These are phyloP conservation scores for Mucor irregularis DNA, from an alignment of 371 early-diverging fungal species.

Conservation along the genomic window DNA sequence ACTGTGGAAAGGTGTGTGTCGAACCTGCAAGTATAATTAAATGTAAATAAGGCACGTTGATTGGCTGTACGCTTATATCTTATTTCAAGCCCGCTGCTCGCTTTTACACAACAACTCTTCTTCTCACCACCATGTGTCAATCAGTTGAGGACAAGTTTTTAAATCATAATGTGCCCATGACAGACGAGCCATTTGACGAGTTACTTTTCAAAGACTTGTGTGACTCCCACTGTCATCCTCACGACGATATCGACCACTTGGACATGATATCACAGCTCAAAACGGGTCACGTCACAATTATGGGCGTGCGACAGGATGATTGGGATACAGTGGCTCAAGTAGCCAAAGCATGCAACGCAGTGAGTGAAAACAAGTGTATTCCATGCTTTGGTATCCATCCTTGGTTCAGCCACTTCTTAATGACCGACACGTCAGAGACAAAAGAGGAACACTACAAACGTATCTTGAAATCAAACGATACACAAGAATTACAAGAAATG, in stretches of 20 bases:
- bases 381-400: slow-evolving; percentile 55
- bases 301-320: slow-evolving; percentile 53
- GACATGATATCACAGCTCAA: slow-evolving; percentile 28
- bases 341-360: slow-evolving; percentile 15
- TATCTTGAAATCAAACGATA: slow-evolving; percentile 23
- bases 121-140: slow-evolving; percentile 2
- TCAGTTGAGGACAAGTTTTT: background rate
- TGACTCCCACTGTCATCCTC: slow-evolving; percentile 54
- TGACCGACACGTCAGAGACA: slow-evolving; percentile 10
- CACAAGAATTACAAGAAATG: slow-evolving; percentile 30
- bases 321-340: slow-evolving; percentile 43
- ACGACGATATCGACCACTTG: slow-evolving; percentile 37
- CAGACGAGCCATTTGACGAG: slow-evolving; percentile 23
- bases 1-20: background rate
- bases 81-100: background rate
- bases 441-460: slow-evolving; percentile 22
- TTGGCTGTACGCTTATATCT: background rate
- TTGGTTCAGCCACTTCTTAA: slow-evolving; percentile 43
- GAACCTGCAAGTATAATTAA: background rate
- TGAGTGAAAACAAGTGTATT: slow-evolving; percentile 24
- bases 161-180: slow-evolving; percentile 13
- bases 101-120: background rate
- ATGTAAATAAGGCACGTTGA: background rate
- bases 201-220: slow-evolving; percentile 24
- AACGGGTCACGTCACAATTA: slow-evolving; percentile 47